Evolutionary conservation across 2,329 filamentous ascomycete genomes (phyloP).

Genomic region (Trematosphaeria pertusa): DNA sequence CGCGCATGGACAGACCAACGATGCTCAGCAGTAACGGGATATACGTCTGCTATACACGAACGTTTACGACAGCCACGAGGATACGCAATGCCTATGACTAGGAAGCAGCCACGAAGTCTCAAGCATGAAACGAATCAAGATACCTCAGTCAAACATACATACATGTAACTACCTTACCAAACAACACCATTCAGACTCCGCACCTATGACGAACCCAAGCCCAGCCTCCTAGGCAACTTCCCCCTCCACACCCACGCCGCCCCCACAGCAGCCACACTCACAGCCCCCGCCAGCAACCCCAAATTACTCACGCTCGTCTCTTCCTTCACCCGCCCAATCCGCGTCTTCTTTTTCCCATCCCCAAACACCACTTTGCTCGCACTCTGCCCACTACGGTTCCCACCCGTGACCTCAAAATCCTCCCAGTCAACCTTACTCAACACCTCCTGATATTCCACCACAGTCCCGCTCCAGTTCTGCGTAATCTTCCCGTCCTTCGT

Average conservation of each 20-base stretch:
- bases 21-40: too few relatives aligned
- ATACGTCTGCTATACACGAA: too few relatives aligned
- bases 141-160: too few relatives aligned
- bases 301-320: slow-evolving; percentile 52
- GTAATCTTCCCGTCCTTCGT: slow-evolving; percentile 61
- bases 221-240: slow-evolving; percentile 20
- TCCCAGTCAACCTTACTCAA: slow-evolving; percentile 52
- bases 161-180: background rate
- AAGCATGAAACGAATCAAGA: too few relatives aligned
- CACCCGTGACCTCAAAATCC: slow-evolving; percentile 49
- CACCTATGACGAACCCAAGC: slow-evolving; percentile 9
- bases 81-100: too few relatives aligned
- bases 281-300: slow-evolving; percentile 42
- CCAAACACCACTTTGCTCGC: slow-evolving; percentile 44
- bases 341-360: slow-evolving; percentile 40
- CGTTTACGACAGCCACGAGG: too few relatives aligned
- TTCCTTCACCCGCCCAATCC: slow-evolving; percentile 54
- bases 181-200: background rate
- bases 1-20: too few relatives aligned
- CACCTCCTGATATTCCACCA: slow-evolving; percentile 62
- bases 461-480: slow-evolving; percentile 64
- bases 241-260: slow-evolving; percentile 39
- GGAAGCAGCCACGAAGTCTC: too few relatives aligned
- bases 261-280: slow-evolving; percentile 46
- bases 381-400: slow-evolving; percentile 12